Conservation (phyloP, 768 basidiomycete species). For the Tephrocybe rancida region DNA sequence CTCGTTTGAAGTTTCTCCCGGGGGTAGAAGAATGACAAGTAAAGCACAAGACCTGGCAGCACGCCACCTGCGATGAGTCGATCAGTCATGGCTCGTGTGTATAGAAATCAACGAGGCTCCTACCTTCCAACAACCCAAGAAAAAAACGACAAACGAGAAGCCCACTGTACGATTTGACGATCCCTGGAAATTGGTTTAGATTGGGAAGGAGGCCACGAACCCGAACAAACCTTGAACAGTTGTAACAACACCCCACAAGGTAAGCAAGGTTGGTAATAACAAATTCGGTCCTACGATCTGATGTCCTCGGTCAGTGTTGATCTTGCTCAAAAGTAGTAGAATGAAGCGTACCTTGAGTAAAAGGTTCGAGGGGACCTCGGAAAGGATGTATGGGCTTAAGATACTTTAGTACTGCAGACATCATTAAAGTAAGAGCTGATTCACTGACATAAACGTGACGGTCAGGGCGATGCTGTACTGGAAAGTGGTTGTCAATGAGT, state of each 20-base stretch:
- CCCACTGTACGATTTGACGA: slow-evolving; percentile 12
- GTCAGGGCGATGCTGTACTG: slow-evolving; percentile 22
- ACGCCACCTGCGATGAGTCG: slow-evolving; percentile 30
- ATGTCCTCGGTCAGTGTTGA: slow-evolving; percentile 17
- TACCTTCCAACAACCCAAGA: slow-evolving; percentile 49
- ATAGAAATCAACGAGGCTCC: not conserved
- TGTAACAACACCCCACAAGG: slow-evolving; percentile 47
- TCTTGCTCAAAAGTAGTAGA: not conserved
- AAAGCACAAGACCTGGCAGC: slow-evolving; percentile 30
- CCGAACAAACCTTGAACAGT: slow-evolving; percentile 42
- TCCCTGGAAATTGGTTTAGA: slow-evolving; percentile 1
- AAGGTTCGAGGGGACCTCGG: slow-evolving; percentile 45
- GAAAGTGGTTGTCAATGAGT: not conserved
- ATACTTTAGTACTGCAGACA: not conserved
- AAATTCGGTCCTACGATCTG: slow-evolving; percentile 43
- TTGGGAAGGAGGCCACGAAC: slow-evolving; percentile 37
- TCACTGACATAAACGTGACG: slow-evolving; percentile 20
- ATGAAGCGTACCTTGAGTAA: slow-evolving; percentile 29
- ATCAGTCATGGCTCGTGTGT: slow-evolving; percentile 11
- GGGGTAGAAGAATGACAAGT: slow-evolving; percentile 41
- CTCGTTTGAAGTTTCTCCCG: slow-evolving; percentile 17
- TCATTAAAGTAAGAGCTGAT: not conserved
- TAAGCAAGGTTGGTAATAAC: slow-evolving; percentile 47
- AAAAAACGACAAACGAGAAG: slow-evolving; percentile 52
- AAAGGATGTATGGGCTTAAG: slow-evolving; percentile 15